Evolutionary conservation across 2,329 filamentous ascomycete genomes (phyloP).

Genomic region (Apiospora pterosperma): DNA sequence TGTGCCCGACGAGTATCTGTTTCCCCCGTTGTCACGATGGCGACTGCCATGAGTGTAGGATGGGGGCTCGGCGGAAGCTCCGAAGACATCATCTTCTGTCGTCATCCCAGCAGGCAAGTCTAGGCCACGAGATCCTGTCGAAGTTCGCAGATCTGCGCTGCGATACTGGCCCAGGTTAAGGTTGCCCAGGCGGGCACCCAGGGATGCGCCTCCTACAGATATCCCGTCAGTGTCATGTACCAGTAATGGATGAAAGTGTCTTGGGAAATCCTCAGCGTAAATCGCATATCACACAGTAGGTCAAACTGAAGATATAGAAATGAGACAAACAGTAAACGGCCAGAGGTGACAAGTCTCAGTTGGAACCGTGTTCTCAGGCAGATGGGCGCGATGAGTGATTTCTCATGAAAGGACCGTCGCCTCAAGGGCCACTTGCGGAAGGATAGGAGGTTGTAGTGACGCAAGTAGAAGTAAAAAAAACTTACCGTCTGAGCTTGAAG

Average conservation of each 20-base stretch:
- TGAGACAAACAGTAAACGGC: background rate
- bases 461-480: background rate
- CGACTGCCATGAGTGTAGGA: background rate
- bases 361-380: background rate
- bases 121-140: background rate
- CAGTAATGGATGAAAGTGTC: background rate
- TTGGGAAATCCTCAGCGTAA: background rate
- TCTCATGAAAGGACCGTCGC: background rate
- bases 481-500: background rate
- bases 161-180: background rate
- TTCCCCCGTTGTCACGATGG: background rate
- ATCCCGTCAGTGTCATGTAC: background rate
- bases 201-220: background rate
- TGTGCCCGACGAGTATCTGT: constrained; percentile 12
- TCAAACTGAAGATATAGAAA: background rate
- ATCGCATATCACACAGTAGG: background rate
- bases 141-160: too few relatives aligned
- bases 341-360: background rate
- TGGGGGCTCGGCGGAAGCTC: background rate
- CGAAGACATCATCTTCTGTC: background rate
- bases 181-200: background rate
- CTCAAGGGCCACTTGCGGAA: background rate
- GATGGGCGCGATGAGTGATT: background rate
- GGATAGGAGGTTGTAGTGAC: background rate
- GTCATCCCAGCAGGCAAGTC: background rate